Conservation (phyloP, 2,329 filamentous ascomycete genomes). For the Monosporascus sp. region DNA sequence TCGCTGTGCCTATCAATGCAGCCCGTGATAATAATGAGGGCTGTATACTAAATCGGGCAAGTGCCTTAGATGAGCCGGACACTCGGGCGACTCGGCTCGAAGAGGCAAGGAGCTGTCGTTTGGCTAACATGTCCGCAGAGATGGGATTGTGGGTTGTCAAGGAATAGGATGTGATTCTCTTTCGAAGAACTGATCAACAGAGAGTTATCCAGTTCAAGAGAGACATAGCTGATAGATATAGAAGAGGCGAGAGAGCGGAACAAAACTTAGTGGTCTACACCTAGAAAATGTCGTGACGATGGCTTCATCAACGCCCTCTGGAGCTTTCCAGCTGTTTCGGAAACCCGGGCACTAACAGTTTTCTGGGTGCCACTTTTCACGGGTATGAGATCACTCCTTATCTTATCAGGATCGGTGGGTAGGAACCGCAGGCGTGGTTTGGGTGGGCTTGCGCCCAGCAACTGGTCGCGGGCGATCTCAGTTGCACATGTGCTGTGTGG, state of each 20-base stretch:
- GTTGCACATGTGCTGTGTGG: not conserved
- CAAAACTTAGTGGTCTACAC: no score
- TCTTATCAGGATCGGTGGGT: not conserved
- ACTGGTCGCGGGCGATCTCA: no score
- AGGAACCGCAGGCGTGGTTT: no score
- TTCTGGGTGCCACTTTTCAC: not conserved
- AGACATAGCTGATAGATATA: not conserved
- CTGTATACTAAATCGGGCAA: slow-evolving; percentile 16
- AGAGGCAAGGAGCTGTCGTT: slow-evolving; percentile 31
- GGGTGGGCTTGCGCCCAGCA: no score
- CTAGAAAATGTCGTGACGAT: not conserved
- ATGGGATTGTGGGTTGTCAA: not conserved
- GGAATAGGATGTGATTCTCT: not conserved
- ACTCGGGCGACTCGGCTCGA: slow-evolving; percentile 29
- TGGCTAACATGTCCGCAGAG: slow-evolving; percentile 31
- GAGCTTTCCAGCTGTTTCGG: slow-evolving; percentile 1
- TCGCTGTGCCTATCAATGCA: slow-evolving; percentile 14
- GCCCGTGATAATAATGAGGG: slow-evolving; percentile 18
- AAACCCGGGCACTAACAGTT: not conserved
- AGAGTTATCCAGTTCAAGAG: not conserved
- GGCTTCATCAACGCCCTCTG: not conserved
- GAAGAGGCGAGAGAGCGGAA: not conserved
- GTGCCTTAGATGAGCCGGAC: slow-evolving; percentile 13
- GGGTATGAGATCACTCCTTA: not conserved
- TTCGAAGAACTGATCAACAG: not conserved